Percentiles rank a stretch among this genome's conserved stretches.
Conservation (phyloP, 805 yeast genomes). For the Metschnikowia shivogae region DNA sequence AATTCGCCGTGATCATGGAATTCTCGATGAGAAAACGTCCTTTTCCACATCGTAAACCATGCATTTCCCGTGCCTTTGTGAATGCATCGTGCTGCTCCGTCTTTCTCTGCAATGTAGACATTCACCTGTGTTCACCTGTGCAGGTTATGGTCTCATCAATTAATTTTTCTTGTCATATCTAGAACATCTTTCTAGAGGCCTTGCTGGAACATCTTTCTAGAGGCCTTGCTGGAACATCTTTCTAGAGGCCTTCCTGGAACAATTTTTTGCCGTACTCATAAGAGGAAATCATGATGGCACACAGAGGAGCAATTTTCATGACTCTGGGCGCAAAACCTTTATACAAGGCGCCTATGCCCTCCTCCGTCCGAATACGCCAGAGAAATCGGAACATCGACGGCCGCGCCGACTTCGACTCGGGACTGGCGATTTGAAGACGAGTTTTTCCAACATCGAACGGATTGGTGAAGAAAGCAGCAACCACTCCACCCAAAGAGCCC, state of each 20-base stretch:
- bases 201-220: no score
- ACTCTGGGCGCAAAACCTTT: slow-evolving; percentile 85
- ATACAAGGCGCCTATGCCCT: slow-evolving; percentile 81
- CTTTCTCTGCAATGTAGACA: no score
- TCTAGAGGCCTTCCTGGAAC: slow-evolving; percentile 22
- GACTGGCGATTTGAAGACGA: slow-evolving; percentile 64
- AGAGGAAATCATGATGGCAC: slow-evolving; percentile 97
- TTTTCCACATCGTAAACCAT: no score
- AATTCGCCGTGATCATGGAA: no score
- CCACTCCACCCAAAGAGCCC: slow-evolving; percentile 78
- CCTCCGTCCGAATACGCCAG: slow-evolving; percentile 56
- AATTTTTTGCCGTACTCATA: slow-evolving; percentile 81
- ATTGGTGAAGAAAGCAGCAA: slow-evolving; percentile 84
- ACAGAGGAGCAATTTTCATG: slow-evolving; percentile 90
- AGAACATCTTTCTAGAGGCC: no score
- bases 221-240: no score
- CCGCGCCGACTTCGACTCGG: slow-evolving; percentile 20
- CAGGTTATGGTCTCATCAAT: no score
- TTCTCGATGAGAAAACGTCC: no score
- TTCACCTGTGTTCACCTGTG: no score
- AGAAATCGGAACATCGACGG: slow-evolving; percentile 68
- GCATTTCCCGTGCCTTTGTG: no score
- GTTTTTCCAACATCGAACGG: slow-evolving; percentile 99
- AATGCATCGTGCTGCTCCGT: no score
- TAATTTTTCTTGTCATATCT: no score